These are phyloP conservation scores for Kodamaea nitidulidarum DNA, from an alignment of 805 yeast species.

Conservation along the genomic window DNA sequence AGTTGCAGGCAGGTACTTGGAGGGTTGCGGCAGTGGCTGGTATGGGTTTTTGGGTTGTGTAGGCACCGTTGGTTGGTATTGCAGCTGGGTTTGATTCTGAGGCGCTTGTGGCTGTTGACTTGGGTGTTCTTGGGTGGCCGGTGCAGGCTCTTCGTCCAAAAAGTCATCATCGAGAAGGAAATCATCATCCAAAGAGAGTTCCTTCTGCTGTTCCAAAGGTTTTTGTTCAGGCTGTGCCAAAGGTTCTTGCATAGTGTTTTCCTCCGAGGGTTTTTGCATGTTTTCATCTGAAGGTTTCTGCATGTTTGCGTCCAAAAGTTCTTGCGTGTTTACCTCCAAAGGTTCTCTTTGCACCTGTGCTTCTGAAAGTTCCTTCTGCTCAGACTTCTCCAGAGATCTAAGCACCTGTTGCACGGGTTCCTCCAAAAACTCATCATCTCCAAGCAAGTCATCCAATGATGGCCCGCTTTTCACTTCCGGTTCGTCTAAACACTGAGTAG, in stretches of 20 bases:
- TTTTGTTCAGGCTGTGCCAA: no score
- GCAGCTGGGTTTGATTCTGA: background rate
- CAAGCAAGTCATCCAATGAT: slow-evolving; percentile 11
- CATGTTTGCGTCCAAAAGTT: no score
- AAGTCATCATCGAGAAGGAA: slow-evolving; percentile 32
- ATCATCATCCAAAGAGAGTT: slow-evolving; percentile 3
- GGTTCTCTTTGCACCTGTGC: no score
- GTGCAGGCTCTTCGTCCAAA: slow-evolving; percentile 26
- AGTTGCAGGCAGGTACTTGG: slow-evolving; percentile 2
- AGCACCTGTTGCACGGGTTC: no score
- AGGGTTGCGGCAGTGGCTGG: background rate
- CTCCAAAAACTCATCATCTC: slow-evolving; percentile 19
- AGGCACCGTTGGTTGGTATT: background rate
- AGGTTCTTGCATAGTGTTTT: no score
- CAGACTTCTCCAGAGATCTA: no score
- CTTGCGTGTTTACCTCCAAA: no score
- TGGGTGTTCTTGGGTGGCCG: background rate
- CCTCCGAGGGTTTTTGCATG: background rate
- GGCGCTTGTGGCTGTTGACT: no score
- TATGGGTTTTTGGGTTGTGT: background rate
- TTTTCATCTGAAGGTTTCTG: background rate
- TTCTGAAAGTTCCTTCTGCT: no score
- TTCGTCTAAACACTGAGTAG: no score
- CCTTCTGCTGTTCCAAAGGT: background rate
- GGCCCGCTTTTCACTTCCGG: background rate